These are phyloP conservation scores for Knufia petricola DNA, from an alignment of 2,329 filamentous ascomycete genomes.

Conservation along the genomic window DNA sequence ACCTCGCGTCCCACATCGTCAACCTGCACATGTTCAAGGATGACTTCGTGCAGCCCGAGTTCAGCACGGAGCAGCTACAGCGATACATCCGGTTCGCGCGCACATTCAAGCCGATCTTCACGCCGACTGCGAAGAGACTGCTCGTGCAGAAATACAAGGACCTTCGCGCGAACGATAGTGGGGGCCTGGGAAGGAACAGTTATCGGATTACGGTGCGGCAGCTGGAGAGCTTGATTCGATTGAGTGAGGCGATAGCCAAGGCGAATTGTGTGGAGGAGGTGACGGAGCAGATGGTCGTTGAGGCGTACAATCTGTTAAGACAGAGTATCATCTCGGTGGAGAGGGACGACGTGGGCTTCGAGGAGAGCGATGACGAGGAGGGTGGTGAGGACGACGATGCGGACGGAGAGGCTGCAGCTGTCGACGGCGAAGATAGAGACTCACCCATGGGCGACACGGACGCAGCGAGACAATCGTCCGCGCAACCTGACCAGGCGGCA, in stretches of 20 bases:
- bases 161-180: slow-evolving; percentile 81
- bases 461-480: slow-evolving; percentile 27
- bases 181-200: slow-evolving; percentile 85
- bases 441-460: slow-evolving; percentile 46
- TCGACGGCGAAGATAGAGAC: slow-evolving; percentile 37
- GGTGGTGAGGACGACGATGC: slow-evolving; percentile 34
- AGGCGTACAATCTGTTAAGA: slow-evolving; percentile 81
- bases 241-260: slow-evolving; percentile 96
- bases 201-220: slow-evolving; percentile 97
- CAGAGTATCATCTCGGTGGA: slow-evolving; percentile 97
- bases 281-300: slow-evolving; percentile 70
- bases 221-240: slow-evolving; percentile 86
- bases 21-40: slow-evolving; percentile 87
- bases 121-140: slow-evolving; percentile 70
- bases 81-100: slow-evolving; percentile 93
- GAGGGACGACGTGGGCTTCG: slow-evolving; percentile 92
- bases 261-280: slow-evolving; percentile 93
- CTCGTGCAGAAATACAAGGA: slow-evolving; percentile 94
- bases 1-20: slow-evolving; percentile 90
- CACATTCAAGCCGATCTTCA: slow-evolving; percentile 90
- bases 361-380: slow-evolving; percentile 62
- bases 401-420: slow-evolving; percentile 43
- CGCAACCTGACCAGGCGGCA: slow-evolving; percentile 31
- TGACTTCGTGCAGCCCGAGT: slow-evolving; percentile 82
- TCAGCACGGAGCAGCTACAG: slow-evolving; percentile 91